Conservation (phyloP, 345 rosid species). For the Lumnitzera littorea region DNA sequence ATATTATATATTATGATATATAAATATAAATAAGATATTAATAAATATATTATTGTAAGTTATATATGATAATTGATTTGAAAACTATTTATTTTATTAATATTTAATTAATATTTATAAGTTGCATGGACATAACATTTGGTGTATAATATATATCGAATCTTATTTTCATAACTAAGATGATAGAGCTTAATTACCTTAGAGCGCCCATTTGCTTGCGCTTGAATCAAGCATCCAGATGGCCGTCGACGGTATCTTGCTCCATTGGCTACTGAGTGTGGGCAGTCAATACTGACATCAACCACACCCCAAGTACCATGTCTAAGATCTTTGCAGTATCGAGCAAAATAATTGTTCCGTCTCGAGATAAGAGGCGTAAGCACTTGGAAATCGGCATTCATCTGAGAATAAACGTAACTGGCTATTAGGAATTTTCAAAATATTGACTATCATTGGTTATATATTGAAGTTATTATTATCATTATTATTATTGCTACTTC, state of each 20-base stretch:
- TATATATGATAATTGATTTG: too few species aligned
- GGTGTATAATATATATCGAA: too few species aligned
- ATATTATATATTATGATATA: too few species aligned
- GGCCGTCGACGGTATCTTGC: conserved; percentile 30
- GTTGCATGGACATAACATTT: too few species aligned
- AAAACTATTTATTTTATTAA: too few species aligned
- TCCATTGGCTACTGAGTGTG: conserved; percentile 17
- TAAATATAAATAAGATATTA: too few species aligned
- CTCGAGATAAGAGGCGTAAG: conserved; percentile 31
- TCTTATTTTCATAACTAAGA: neutral
- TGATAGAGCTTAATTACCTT: conserved; percentile 18
- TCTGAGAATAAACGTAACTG: conserved; percentile 10
- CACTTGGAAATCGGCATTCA: conserved; percentile 38
- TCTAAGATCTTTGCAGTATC: conserved; percentile 25
- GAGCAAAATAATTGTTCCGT: conserved; percentile 29
- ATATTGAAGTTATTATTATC: too few species aligned
- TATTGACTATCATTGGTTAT: too few species aligned
- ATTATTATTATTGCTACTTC: too few species aligned
- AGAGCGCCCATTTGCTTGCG: conserved; percentile 17
- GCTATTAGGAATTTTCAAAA: too few species aligned
- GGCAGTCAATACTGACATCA: conserved; percentile 38
- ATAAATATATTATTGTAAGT: too few species aligned
- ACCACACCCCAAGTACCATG: conserved; percentile 38
- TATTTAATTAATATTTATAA: too few species aligned
- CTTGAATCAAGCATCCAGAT: conserved; percentile 42